phyloP scores from a whole-genome alignment of 1,284 basidiomycete species.

The Sporisorium iseilematis-ciliati region DNA sequence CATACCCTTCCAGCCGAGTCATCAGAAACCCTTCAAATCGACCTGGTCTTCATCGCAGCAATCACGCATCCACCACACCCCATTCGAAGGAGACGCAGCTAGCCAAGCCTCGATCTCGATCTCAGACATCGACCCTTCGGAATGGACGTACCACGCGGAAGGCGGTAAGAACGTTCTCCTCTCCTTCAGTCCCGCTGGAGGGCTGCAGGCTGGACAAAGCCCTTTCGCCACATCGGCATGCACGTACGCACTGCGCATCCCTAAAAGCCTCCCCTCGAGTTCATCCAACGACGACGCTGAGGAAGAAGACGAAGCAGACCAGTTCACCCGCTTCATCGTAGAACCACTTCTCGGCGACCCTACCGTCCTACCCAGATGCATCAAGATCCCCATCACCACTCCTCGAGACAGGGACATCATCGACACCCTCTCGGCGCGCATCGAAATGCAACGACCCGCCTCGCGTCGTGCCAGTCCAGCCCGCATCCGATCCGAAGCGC shows the following conservation, averaged over 20 bases:
- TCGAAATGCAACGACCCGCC: slow-evolving; percentile 38
- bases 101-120: slow-evolving; percentile 11
- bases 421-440: slow-evolving; percentile 37
- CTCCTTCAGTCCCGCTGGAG: slow-evolving; percentile 19
- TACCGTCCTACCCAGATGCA: slow-evolving; percentile 16
- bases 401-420: slow-evolving; percentile 22
- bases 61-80: slow-evolving; percentile 23
- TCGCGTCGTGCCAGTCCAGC: slow-evolving; percentile 18
- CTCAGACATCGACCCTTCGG: slow-evolving; percentile 29
- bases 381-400: slow-evolving; percentile 19
- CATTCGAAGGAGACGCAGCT: neutral
- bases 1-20: slow-evolving; percentile 40
- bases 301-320: slow-evolving; percentile 27
- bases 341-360: slow-evolving; percentile 28
- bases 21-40: slow-evolving; percentile 53
- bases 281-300: neutral
- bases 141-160: slow-evolving; percentile 53
- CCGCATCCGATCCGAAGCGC: slow-evolving; percentile 31
- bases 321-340: slow-evolving; percentile 28
- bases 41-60: slow-evolving; percentile 47
- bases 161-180: slow-evolving; percentile 55
- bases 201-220: neutral
- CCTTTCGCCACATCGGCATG: slow-evolving; percentile 20
- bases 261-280: slow-evolving; percentile 13
- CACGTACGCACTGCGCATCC: slow-evolving; percentile 35